A percentile compares a stretch with the other conserved stretches of the same genome.
Conservation (phyloP, 495 filamentous ascomycete species). For the Neurospora africana region DNA sequence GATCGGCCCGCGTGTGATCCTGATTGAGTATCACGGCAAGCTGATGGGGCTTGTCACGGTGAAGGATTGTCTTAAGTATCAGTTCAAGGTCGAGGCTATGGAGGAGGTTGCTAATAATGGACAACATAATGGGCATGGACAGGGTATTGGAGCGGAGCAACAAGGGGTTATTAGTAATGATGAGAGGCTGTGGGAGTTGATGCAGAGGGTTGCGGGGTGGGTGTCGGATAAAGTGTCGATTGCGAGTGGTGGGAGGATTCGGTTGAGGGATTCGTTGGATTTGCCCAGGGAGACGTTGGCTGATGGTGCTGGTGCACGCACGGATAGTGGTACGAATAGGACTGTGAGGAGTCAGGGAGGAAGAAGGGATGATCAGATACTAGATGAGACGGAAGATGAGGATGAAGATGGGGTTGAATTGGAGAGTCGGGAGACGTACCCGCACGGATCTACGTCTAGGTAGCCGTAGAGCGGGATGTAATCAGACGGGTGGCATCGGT, state of each 20-base stretch:
- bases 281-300: slow-evolving; percentile 8
- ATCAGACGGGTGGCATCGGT: background rate
- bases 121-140: background rate
- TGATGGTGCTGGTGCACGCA: background rate
- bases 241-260: slow-evolving; percentile 38
- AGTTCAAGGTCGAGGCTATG: slow-evolving; percentile 89
- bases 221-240: slow-evolving; percentile 40
- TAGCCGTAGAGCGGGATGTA: background rate
- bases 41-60: slow-evolving; percentile 83
- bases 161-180: slow-evolving; percentile 32
- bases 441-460: background rate
- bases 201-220: slow-evolving; percentile 48
- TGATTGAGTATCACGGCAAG: slow-evolving; percentile 81
- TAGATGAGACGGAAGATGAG: slow-evolving; percentile 57
- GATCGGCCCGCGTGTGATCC: slow-evolving; percentile 87
- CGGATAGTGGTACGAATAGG: slow-evolving; percentile 2
- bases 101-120: slow-evolving; percentile 40
- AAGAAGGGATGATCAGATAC: slow-evolving; percentile 29
- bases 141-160: slow-evolving; percentile 12
- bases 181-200: slow-evolving; percentile 58
- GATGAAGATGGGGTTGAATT: slow-evolving; percentile 52
- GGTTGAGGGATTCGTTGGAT: slow-evolving; percentile 27
- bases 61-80: slow-evolving; percentile 95
- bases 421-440: slow-evolving; percentile 27
- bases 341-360: background rate